phyloP scores from a whole-genome alignment of 495 filamentous ascomycete genomes.

The Hypoxylon rickii region DNA sequence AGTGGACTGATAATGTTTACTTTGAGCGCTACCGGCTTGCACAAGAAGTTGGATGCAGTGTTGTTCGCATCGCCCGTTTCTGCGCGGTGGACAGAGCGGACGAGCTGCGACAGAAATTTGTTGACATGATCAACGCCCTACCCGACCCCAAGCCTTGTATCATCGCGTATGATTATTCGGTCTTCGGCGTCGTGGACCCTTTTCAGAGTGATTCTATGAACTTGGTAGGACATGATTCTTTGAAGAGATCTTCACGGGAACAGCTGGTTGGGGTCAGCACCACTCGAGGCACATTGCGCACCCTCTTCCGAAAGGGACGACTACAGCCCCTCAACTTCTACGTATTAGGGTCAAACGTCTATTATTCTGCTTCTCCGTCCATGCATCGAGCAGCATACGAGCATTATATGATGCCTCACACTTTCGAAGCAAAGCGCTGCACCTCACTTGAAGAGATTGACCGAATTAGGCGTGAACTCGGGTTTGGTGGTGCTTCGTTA shows the following conservation, averaged over 20 bases:
- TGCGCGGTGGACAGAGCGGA: constrained; percentile 64
- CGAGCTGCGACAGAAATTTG: constrained; percentile 60
- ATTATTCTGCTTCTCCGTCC: constrained; percentile 75
- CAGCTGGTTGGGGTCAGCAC: constrained; percentile 49
- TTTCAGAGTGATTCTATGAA: constrained; percentile 71
- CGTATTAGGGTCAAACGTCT: constrained; percentile 72
- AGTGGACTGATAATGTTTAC: constrained; percentile 67
- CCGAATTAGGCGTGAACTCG: constrained; percentile 61
- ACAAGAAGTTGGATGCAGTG: constrained; percentile 67
- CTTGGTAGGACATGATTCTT: constrained; percentile 69
- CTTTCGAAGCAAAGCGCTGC: constrained; percentile 67
- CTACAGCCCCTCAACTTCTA: constrained; percentile 74
- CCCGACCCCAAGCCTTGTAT: constrained; percentile 62
- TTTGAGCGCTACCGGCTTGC: constrained; percentile 61
- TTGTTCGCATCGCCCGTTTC: constrained; percentile 69
- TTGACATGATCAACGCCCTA: constrained; percentile 51
- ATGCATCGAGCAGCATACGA: constrained; percentile 81
- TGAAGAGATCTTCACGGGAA: constrained; percentile 53
- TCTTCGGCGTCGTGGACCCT: constrained; percentile 67
- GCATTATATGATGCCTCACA: constrained; percentile 73
- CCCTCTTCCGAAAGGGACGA: constrained; percentile 59
- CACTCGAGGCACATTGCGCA: constrained; percentile 55
- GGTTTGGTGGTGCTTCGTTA: constrained; percentile 76
- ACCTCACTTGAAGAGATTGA: constrained; percentile 67
- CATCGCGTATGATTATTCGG: constrained; percentile 75